Conservation (phyloP, 208 protist species). For the Acanthamoeba triangularis region DNA sequence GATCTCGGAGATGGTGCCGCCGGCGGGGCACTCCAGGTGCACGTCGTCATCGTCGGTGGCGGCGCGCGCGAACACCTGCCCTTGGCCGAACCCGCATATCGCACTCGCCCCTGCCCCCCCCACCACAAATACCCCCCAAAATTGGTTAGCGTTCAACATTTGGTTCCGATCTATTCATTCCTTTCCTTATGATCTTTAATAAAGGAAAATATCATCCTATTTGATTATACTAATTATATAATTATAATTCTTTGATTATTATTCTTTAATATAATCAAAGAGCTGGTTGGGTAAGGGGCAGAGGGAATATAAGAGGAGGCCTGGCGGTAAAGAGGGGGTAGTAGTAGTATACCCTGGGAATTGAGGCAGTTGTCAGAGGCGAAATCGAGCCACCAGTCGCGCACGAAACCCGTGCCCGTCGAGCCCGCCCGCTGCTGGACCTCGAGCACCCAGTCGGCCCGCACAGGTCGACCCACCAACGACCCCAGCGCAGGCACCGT, state of each 20-base stretch:
- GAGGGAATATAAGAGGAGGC: no score
- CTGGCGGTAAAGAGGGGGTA: no score
- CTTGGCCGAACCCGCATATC: not conserved
- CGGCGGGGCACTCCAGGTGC: not conserved
- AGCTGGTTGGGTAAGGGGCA: no score
- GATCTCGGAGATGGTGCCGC: constrained; percentile 49
- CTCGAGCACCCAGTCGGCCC: constrained; percentile 15
- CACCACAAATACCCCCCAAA: no score
- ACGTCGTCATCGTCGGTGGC: constrained; percentile 10
- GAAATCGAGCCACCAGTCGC: not conserved
- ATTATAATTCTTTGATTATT: no score
- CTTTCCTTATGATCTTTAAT: no score
- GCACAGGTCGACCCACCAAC: not conserved
- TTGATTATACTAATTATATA: no score
- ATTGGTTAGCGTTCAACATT: no score
- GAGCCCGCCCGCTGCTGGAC: not conserved
- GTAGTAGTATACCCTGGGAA: not conserved
- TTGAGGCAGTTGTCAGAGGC: constrained; percentile 13
- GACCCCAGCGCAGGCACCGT: not conserved
- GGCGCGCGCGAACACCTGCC: constrained; percentile 5
- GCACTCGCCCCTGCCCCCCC: no score
- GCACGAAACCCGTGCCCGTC: not conserved
- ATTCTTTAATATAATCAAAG: no score
- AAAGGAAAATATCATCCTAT: no score
- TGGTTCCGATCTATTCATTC: no score